A percentile compares a stretch with the other conserved stretches of the same genome.
Evolutionary conservation across 306 rosid genomes (phyloP).

Genomic region (Casuarina cunninghamiana): DNA sequence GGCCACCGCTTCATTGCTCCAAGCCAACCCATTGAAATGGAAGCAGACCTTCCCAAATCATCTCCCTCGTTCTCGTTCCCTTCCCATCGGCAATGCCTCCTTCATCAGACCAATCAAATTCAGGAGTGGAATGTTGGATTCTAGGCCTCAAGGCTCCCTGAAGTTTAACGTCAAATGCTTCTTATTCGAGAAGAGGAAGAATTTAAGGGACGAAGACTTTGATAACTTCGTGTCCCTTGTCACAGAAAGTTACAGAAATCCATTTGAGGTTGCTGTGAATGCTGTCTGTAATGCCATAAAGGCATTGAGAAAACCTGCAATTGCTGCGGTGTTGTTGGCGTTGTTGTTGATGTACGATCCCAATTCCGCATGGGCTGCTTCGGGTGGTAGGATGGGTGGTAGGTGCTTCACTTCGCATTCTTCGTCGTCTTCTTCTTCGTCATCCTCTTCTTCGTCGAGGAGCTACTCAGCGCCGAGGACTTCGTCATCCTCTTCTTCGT

Average conservation of each 20-base stretch:
- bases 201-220: background rate
- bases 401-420: constrained; percentile 57
- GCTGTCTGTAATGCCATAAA: constrained; percentile 34
- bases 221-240: background rate
- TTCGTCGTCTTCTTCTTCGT: constrained; percentile 31
- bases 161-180: constrained; percentile 36
- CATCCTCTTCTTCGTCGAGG: constrained; percentile 7
- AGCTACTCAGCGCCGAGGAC: too few relatives aligned
- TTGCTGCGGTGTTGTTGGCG: constrained; percentile 61
- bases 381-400: constrained; percentile 93
- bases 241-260: constrained; percentile 14
- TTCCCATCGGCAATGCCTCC: constrained; percentile 1
- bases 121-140: constrained; percentile 9
- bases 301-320: constrained; percentile 70
- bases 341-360: constrained; percentile 64
- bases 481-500: too few relatives aligned
- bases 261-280: constrained; percentile 37
- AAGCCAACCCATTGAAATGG: constrained; percentile 48
- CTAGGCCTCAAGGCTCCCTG: background rate
- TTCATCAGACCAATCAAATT: constrained; percentile 23
- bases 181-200: constrained; percentile 10
- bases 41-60: constrained; percentile 33
- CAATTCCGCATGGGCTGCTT: constrained; percentile 65
- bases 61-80: constrained; percentile 21
- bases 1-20: constrained; percentile 56